Evolutionary conservation across 345 rosid species (phyloP), one percentile per base, ranked within the genome.

Genomic region (Cardamine chenopodiifolia): DNA sequence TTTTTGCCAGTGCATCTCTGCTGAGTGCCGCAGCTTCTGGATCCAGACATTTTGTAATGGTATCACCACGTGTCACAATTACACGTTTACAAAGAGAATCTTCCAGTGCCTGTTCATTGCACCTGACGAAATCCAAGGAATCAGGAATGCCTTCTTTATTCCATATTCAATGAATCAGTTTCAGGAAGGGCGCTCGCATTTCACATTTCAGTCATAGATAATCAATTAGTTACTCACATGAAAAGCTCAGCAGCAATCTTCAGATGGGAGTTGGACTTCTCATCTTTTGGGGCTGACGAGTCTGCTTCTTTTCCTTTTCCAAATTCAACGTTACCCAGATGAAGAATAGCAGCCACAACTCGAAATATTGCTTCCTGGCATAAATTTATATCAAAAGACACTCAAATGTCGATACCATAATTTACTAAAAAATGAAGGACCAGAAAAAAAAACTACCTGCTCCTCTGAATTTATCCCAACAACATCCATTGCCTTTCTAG

Each of bases 1-100:
- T 85, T 83, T 92, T 94, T 74, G 98, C 98, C 86, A 94, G 84
- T 59, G 97, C 95, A 80, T 94, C 98, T 86, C 98, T 88, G 62
- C 93, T 90, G 62, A 81, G 76, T 50, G 81, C 93, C 5, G 98
- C 98, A 83, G 95, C 73, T 75, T 83, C 90, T 55, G 96, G 97
- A 83, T 94, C 97, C 85, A 94, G 83, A 83, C 91, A 87, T 84
- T 94, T 94, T 26, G 93, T 90, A 68, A 94, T 91, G 71, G 83
- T 88, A 80, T 94, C 98, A 83, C 80, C 92, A 75, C 93, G 97
- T 48, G 98, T 94, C 81, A 90, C 89, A 59, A 94, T 94, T 18
- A 88, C 92, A 73, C 96, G 98, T 77, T 94, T 94, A 84, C 98
- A 94, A 22, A 94, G 88, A 82, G 96, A 90, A 86, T 91, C 92